Evolutionary conservation across 1,284 basidiomycete species (phyloP).

Genomic region (Dichomitus squalens): DNA sequence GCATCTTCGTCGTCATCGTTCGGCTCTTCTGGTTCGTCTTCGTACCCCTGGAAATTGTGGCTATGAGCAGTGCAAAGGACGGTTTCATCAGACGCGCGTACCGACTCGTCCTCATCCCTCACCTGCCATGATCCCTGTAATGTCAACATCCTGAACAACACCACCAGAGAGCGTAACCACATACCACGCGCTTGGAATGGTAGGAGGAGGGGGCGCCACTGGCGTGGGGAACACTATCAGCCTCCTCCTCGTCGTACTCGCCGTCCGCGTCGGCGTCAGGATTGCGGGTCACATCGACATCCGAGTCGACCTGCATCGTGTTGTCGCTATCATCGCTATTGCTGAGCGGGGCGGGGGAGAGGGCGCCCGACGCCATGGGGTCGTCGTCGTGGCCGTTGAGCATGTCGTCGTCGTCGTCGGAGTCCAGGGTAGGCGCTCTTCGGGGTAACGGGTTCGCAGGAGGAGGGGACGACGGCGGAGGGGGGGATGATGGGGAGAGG

Average conservation of each 20-base stretch:
- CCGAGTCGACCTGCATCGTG: constrained; percentile 49
- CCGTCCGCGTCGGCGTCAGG: constrained; percentile 45
- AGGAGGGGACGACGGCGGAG: constrained; percentile 43
- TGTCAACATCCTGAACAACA: constrained; percentile 20
- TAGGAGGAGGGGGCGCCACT: constrained; percentile 33
- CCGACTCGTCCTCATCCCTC: constrained; percentile 70
- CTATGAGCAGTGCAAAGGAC: constrained; percentile 23
- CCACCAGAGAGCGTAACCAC: constrained; percentile 26
- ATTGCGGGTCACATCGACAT: constrained; percentile 39
- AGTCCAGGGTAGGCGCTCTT: constrained; percentile 20
- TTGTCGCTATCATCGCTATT: constrained; percentile 33
- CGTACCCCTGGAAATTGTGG: constrained; percentile 58
- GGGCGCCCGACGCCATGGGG: constrained; percentile 35
- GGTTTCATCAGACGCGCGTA: constrained; percentile 39
- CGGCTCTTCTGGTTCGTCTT: constrained; percentile 51
- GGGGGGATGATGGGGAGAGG: constrained; percentile 40
- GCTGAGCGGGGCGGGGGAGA: constrained; percentile 26
- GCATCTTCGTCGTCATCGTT: constrained; percentile 65
- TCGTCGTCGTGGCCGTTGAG: constrained; percentile 42
- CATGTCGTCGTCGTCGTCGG: constrained; percentile 29
- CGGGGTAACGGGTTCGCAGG: constrained; percentile 28
- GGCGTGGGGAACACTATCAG: constrained; percentile 26
- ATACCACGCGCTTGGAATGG: constrained; percentile 33
- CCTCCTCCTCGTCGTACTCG: constrained; percentile 38
- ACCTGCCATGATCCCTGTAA: constrained; percentile 28